Evolutionary conservation across 2,329 filamentous ascomycete species (phyloP), one percentile per base, ranked within the genome.

Genomic region (Paracoccidioides brasiliensis): DNA sequence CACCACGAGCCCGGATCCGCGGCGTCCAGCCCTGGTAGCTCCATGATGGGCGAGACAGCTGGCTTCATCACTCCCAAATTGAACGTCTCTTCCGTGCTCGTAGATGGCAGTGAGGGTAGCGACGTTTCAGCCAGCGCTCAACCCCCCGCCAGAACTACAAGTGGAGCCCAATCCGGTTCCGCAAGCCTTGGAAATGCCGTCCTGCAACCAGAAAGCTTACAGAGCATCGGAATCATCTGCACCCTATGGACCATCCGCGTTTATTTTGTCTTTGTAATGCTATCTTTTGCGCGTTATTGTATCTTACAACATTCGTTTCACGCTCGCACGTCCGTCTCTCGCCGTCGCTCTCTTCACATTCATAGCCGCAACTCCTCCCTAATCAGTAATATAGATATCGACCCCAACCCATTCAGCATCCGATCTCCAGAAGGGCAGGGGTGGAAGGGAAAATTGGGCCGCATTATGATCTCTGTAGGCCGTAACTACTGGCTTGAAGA

Each of bases 251-350:
- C 85, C 10, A 76, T 95, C 43, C 80, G 90, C 35, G 70, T 90
- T 35, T 96, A 96, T 74, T 90, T 95, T 64, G 82, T 86, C 62
- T 75, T 95, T 41, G 79, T 96, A 54, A 82, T 95, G 68, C 83
- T 95, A 72, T 83, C 88, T 5, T 93, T 87, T 69, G 88, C 90
- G 3, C 81, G 88, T 59, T 81, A 84, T 66, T 84, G 88, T 12
- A 73, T 96, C 52, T 80, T 86, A 57, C 83, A 84, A 62, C 82
- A 88, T 67, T 77, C 85, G 52, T 73, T 78, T 67, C 78, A 80
- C 60, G 69, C 74, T 14, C 61, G 69, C 40, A 55, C 48, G 4
- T 58, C 55, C 10, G 43, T 55, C 28, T 32, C 32, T 10, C 38
- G 22, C 54, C 28, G 46, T 14, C n/a, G n/a, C 38, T 64, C 70